Evolutionary conservation across 2,329 filamentous ascomycete genomes (phyloP).

Genomic region (Pseudohalonectria lignicola): DNA sequence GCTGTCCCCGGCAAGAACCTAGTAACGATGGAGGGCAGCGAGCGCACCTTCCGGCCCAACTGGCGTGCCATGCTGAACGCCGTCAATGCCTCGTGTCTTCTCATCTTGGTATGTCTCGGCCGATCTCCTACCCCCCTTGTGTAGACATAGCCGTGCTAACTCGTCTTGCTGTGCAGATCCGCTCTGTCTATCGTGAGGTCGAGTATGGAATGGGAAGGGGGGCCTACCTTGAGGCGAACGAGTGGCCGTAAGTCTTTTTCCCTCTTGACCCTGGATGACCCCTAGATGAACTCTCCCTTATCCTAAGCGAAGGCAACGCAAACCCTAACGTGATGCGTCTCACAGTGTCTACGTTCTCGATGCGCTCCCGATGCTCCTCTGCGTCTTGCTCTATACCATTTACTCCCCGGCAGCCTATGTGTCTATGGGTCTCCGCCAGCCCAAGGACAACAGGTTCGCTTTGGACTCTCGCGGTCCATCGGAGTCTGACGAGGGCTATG

Average conservation of each 20-base stretch:
- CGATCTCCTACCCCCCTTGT: too few species aligned
- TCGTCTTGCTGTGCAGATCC: slow-evolving; percentile 10
- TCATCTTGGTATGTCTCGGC: slow-evolving; percentile 15
- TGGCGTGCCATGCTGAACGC: slow-evolving; percentile 25
- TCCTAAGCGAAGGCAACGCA: too few species aligned
- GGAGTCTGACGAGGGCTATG: too few species aligned
- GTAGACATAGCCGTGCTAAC: not conserved
- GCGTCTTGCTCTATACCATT: slow-evolving; percentile 15
- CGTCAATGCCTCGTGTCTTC: slow-evolving; percentile 15
- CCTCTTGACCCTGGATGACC: too few species aligned
- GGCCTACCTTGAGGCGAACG: slow-evolving; percentile 12
- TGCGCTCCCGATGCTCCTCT: slow-evolving; percentile 17
- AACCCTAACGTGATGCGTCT: too few species aligned
- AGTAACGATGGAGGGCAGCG: slow-evolving; percentile 11
- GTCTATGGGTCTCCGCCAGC: slow-evolving; percentile 18
- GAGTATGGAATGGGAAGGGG: slow-evolving; percentile 16
- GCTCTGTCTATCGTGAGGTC: slow-evolving; percentile 18
- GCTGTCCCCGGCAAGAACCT: slow-evolving; percentile 20
- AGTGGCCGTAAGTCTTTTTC: slow-evolving; percentile 16
- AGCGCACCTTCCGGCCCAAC: slow-evolving; percentile 12
- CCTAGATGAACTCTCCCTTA: too few species aligned
- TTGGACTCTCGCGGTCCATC: too few species aligned
- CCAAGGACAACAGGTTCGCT: slow-evolving; percentile 10
- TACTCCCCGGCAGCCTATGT: slow-evolving; percentile 19
- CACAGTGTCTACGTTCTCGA: slow-evolving; percentile 20